These are phyloP conservation scores for Fagus sylvatica DNA, from an alignment of 306 rosid species.

Conservation along the genomic window DNA sequence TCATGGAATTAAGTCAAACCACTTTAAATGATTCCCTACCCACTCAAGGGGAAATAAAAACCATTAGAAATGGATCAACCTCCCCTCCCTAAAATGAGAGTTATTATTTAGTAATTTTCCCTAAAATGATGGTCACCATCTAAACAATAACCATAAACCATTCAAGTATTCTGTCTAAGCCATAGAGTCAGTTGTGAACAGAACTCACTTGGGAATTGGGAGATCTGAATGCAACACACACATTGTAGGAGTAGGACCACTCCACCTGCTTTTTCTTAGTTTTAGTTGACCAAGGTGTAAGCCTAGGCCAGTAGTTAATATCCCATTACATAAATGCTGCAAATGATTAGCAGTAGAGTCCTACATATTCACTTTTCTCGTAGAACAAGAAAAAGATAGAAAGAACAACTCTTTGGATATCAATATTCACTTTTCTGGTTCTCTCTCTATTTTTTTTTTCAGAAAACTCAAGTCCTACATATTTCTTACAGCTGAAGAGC, in stretches of 20 bases:
- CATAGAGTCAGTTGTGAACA: too few species aligned
- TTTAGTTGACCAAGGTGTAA: too few species aligned
- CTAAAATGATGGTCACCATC: neutral
- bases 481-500: conserved; percentile 15
- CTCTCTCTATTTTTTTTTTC: neutral
- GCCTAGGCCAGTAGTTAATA: too few species aligned
- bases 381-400: neutral
- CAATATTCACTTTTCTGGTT: neutral
- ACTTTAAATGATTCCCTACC: neutral
- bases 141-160: too few species aligned
- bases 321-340: too few species aligned
- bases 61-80: neutral
- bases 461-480: neutral
- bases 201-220: too few species aligned
- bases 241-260: too few species aligned
- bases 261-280: too few species aligned
- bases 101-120: too few species aligned
- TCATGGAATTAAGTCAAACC: neutral
- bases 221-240: too few species aligned
- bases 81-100: neutral
- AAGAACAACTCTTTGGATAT: neutral
- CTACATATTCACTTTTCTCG: neutral
- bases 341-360: too few species aligned
- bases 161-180: too few species aligned
- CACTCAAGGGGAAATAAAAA: neutral